Percentiles rank a stretch among this genome's conserved stretches.
These are phyloP conservation scores for Bassia scoparia DNA, from an alignment of 148 eudicot genomes.

Conservation along the genomic window DNA sequence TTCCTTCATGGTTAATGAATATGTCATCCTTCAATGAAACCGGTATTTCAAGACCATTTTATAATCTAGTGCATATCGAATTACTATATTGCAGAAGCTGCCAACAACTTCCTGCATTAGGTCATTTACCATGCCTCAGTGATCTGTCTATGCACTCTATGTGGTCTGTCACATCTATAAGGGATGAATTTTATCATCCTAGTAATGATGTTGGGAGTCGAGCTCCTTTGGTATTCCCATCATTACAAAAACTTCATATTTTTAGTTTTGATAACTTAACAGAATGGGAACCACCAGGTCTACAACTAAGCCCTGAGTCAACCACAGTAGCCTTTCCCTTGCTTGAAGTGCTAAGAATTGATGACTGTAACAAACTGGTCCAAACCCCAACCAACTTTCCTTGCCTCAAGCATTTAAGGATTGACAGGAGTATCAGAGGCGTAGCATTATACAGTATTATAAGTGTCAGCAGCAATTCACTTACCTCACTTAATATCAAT, in stretches of 20 bases:
- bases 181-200: slow-evolving; percentile 19
- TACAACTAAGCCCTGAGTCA: background rate
- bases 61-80: slow-evolving; percentile 14
- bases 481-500: slow-evolving; percentile 17
- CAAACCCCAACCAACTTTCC: slow-evolving; percentile 20
- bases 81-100: slow-evolving; percentile 22
- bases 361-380: slow-evolving; percentile 15
- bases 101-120: slow-evolving; percentile 18
- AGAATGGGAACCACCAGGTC: slow-evolving; percentile 13
- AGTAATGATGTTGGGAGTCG: background rate
- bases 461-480: slow-evolving; percentile 1
- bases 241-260: slow-evolving; percentile 8
- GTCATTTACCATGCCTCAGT: slow-evolving; percentile 18
- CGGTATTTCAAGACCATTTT: slow-evolving; percentile 11
- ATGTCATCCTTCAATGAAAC: slow-evolving; percentile 7
- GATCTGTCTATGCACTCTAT: slow-evolving; percentile 22
- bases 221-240: slow-evolving; percentile 3
- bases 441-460: slow-evolving; percentile 19
- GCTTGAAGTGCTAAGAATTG: slow-evolving; percentile 24
- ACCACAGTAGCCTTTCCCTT: slow-evolving; percentile 14
- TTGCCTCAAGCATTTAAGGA: slow-evolving; percentile 16
- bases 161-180: slow-evolving; percentile 13
- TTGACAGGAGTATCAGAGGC: slow-evolving; percentile 11
- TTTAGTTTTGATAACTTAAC: slow-evolving; percentile 16
- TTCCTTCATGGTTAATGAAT: slow-evolving; percentile 18